A percentile compares a stretch with the other conserved stretches of the same genome.
Conservation (phyloP, 2,329 filamentous ascomycete genomes). For the Fusarium sp. region DNA sequence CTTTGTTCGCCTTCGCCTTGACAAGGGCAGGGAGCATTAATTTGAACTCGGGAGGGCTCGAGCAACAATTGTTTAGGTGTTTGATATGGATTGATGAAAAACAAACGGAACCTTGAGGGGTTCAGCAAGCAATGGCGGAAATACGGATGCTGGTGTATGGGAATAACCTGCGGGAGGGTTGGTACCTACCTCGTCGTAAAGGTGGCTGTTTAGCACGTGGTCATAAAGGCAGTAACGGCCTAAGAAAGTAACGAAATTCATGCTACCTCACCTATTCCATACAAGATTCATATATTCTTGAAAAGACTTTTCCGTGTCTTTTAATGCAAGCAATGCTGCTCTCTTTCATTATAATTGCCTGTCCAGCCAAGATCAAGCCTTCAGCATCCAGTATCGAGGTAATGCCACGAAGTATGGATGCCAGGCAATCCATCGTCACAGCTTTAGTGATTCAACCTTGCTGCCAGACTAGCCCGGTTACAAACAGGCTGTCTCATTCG, state of each 20-base stretch:
- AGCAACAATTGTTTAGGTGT: not conserved
- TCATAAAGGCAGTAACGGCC: not conserved
- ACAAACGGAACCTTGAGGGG: too few species aligned
- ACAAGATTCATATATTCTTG: not conserved
- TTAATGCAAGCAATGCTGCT: not conserved
- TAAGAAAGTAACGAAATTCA: not conserved
- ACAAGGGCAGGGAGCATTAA: conserved; percentile 31
- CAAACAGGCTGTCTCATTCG: conserved; percentile 9
- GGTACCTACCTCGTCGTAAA: not conserved
- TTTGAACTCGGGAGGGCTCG: conserved; percentile 13
- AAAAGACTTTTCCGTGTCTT: not conserved
- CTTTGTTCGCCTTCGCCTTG: conserved; percentile 26
- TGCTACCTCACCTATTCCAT: not conserved
- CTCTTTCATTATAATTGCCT: conserved; percentile 3
- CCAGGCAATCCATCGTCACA: conserved; percentile 33
- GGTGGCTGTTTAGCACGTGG: conserved; percentile 16
- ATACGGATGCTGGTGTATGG: too few species aligned
- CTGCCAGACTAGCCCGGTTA: conserved; percentile 24
- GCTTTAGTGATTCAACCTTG: conserved; percentile 21
- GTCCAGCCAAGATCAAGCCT: conserved; percentile 31
- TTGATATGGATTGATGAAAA: not conserved
- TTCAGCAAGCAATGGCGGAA: too few species aligned
- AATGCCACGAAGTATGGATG: conserved; percentile 49
- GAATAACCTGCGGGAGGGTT: not conserved
- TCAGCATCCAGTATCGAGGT: conserved; percentile 23